phyloP scores from a whole-genome alignment of 2,329 filamentous ascomycete species.

The Hypoxylon sp. region DNA sequence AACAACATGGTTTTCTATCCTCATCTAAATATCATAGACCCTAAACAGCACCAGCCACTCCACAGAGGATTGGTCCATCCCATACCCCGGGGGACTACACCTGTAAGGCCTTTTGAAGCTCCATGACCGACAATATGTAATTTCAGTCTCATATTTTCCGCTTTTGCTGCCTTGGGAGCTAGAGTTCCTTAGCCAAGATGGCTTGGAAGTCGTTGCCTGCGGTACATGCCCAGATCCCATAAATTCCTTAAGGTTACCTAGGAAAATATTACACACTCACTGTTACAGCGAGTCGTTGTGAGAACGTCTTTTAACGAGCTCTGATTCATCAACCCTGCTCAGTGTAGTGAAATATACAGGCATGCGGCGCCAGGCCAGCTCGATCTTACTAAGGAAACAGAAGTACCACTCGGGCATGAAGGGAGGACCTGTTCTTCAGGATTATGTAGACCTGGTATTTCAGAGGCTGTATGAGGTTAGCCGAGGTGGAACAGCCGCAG shows the following conservation, averaged over 20 bases:
- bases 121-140: conserved; percentile 16
- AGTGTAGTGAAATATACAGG: conserved; percentile 25
- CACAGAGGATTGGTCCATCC: conserved; percentile 6
- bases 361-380: conserved; percentile 15
- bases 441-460: conserved; percentile 18
- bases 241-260: neutral
- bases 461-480: conserved; percentile 19
- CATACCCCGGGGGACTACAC: conserved; percentile 5
- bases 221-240: neutral
- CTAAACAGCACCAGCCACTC: conserved; percentile 7
- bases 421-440: conserved; percentile 11
- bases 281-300: conserved; percentile 8
- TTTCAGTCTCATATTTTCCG: neutral
- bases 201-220: neutral
- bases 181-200: neutral
- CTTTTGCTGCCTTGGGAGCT: neutral
- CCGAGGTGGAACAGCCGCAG: conserved; percentile 4
- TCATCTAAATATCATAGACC: conserved; percentile 14
- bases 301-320: conserved; percentile 22
- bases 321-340: conserved; percentile 21
- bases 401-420: conserved; percentile 31
- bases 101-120: conserved; percentile 16
- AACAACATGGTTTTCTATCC: conserved; percentile 23
- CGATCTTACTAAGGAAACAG: conserved; percentile 27
- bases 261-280: neutral